These are phyloP conservation scores for Aspergillus unguis DNA, from an alignment of 2,329 filamentous ascomycete genomes.

Conservation along the genomic window DNA sequence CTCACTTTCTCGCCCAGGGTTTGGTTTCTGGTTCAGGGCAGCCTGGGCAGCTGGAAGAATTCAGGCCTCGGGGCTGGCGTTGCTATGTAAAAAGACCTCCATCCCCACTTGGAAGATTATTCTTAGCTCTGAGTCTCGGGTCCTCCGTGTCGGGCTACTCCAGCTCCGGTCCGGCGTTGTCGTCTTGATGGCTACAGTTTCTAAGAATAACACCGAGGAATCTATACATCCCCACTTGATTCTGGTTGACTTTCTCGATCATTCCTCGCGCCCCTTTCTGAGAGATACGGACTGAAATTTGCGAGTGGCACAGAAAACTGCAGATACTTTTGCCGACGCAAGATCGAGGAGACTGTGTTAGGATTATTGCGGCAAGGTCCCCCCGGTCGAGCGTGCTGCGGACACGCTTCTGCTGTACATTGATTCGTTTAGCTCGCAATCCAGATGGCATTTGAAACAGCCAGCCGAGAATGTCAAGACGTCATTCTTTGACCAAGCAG, in stretches of 20 bases:
- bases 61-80: not conserved
- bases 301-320: not conserved
- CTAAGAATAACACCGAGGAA: slow-evolving; percentile 8
- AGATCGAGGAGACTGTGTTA: not conserved
- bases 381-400: not conserved
- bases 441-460: not conserved
- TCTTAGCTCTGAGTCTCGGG: slow-evolving; percentile 4
- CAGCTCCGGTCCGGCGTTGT: not conserved
- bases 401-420: not conserved
- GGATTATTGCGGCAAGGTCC: not conserved
- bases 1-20: slow-evolving; percentile 22
- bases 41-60: slow-evolving; percentile 3
- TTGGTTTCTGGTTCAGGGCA: slow-evolving; percentile 9
- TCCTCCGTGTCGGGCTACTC: not conserved
- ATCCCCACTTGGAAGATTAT: slow-evolving; percentile 12
- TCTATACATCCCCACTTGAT: slow-evolving; percentile 3
- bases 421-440: not conserved
- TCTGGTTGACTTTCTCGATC: slow-evolving; percentile 1
- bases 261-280: not conserved
- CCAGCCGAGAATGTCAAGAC: not conserved
- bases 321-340: not conserved
- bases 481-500: no score
- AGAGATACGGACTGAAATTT: not conserved
- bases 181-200: not conserved
- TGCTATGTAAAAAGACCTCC: not conserved